phyloP scores from a whole-genome alignment of 78 protist genomes.

The Dictyostelium brefeldianum region DNA sequence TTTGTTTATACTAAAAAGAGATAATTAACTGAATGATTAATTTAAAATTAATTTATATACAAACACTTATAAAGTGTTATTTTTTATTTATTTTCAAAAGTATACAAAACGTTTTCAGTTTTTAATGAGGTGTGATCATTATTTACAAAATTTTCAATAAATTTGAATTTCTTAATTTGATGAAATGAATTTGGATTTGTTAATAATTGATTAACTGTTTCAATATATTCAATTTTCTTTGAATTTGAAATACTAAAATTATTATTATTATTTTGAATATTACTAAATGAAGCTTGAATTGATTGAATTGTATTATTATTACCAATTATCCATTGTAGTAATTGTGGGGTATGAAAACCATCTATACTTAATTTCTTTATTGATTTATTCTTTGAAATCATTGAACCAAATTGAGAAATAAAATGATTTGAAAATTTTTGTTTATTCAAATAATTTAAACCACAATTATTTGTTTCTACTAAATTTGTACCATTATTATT shows the following conservation, averaged over 20 bases:
- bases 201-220: neutral
- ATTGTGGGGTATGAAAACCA: neutral
- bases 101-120: neutral
- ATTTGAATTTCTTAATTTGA: neutral
- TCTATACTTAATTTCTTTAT: slow-evolving; percentile 4
- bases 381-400: slow-evolving; percentile 16
- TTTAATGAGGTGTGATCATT: neutral
- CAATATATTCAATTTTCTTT: neutral
- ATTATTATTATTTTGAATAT: neutral
- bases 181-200: neutral
- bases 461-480: neutral
- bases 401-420: neutral
- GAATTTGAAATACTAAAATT: neutral
- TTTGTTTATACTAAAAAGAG: no score
- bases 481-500: no score
- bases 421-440: neutral
- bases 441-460: slow-evolving; percentile 6
- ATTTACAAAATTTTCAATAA: neutral
- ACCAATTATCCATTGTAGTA: neutral
- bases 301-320: neutral
- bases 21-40: no score
- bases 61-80: no score
- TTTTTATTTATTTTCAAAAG: neutral
- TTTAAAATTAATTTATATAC: no score
- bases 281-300: neutral